Evolutionary conservation across 495 filamentous ascomycete species (phyloP).

Genomic region (Cercophora samala): DNA sequence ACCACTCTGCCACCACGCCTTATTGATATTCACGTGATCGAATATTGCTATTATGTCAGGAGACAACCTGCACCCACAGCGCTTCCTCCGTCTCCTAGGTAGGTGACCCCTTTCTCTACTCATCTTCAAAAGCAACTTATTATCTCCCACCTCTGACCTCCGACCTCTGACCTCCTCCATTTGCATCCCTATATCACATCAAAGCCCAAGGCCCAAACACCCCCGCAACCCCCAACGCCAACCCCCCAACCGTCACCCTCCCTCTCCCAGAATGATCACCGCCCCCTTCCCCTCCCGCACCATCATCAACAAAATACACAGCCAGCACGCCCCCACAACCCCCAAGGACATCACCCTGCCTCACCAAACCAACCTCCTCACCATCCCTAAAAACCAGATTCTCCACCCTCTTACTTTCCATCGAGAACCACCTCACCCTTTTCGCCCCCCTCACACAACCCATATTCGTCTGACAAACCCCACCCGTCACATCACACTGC

Average conservation of each 20-base stretch:
- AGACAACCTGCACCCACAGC: too few species aligned
- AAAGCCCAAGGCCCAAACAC: background rate
- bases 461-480: conserved; percentile 44
- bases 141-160: too few species aligned
- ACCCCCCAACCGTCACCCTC: background rate
- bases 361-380: conserved; percentile 27
- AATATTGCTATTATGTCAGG: background rate
- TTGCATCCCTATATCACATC: background rate
- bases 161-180: too few species aligned
- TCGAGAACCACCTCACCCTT: conserved; percentile 40
- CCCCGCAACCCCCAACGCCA: conserved; percentile 11
- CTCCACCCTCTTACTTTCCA: conserved; percentile 42
- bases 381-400: conserved; percentile 41
- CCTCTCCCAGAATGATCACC: conserved; percentile 7
- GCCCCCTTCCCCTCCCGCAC: background rate
- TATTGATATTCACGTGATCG: background rate
- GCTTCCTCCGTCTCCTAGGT: too few species aligned
- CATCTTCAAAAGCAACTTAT: too few species aligned
- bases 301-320: conserved; percentile 27
- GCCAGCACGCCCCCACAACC: conserved; percentile 44
- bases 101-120: too few species aligned
- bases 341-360: conserved; percentile 42
- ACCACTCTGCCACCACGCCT: conserved; percentile 27
- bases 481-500: conserved; percentile 22
- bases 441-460: conserved; percentile 35